Percentiles rank a stretch among this genome's conserved stretches.
Conservation (phyloP, 2,329 filamentous ascomycete genomes). For the Myotisia sp. region DNA sequence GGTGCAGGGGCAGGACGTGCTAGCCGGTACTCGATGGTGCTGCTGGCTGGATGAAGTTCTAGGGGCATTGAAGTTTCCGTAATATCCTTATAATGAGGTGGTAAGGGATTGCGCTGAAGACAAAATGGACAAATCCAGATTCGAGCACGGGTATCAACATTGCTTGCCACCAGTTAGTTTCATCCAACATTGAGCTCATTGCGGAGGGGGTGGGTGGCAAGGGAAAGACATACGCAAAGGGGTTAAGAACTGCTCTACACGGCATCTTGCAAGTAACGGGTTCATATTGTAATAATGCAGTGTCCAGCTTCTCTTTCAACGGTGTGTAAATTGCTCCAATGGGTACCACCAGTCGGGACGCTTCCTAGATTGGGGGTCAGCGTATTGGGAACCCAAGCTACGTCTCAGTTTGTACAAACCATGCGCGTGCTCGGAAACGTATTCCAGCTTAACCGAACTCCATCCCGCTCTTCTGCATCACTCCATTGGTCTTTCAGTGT, state of each 20-base stretch:
- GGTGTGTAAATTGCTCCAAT: constrained; percentile 94
- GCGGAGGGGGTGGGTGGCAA: not conserved
- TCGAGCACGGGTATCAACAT: constrained; percentile 51
- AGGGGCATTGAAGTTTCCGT: constrained; percentile 51
- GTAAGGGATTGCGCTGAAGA: constrained; percentile 50
- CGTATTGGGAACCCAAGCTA: too few relatives aligned
- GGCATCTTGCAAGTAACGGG: constrained; percentile 93
- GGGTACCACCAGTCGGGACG: constrained; percentile 82
- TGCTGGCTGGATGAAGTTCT: constrained; percentile 50
- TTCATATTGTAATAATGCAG: constrained; percentile 84
- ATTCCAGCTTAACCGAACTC: constrained; percentile 93
- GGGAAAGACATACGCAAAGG: constrained; percentile 60
- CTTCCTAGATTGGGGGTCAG: constrained; percentile 48
- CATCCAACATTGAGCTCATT: not conserved
- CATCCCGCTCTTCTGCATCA: constrained; percentile 92
- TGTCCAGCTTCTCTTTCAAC: constrained; percentile 73
- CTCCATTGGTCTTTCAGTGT: constrained; percentile 89
- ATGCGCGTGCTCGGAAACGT: constrained; percentile 96
- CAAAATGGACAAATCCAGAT: constrained; percentile 59
- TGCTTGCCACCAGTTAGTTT: constrained; percentile 25
- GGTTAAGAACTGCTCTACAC: constrained; percentile 89
- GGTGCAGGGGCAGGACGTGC: constrained; percentile 48
- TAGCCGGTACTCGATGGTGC: constrained; percentile 53
- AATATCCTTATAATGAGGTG: constrained; percentile 56
- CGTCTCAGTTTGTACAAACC: constrained; percentile 48